Evolutionary conservation across 306 rosid genomes (phyloP).

Genomic region (Rubus idaeus): DNA sequence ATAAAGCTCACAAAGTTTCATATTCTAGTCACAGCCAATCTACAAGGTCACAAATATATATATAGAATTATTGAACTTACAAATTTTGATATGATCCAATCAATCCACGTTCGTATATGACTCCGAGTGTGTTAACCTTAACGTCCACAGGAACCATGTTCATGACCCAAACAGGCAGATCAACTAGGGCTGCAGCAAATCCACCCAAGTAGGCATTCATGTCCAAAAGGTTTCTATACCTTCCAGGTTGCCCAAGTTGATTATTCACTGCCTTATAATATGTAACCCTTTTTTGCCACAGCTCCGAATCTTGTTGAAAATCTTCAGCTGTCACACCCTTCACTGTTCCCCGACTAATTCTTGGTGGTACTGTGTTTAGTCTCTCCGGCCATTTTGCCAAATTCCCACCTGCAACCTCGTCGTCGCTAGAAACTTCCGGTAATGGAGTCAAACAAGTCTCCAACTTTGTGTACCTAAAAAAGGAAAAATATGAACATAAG

Average conservation of each 20-base stretch:
- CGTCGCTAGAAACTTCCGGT: constrained; percentile 54
- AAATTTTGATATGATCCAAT: constrained; percentile 84
- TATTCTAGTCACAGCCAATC: background rate
- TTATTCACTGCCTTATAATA: constrained; percentile 52
- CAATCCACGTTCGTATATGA: constrained; percentile 66
- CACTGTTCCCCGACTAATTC: constrained; percentile 57
- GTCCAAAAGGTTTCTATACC: constrained; percentile 75
- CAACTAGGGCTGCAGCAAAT: constrained; percentile 62
- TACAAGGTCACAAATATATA: background rate
- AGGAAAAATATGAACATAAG: background rate
- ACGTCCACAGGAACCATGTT: constrained; percentile 73
- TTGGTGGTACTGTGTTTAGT: constrained; percentile 58
- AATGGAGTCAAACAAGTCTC: constrained; percentile 66
- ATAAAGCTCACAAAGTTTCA: background rate
- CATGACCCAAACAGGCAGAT: constrained; percentile 87
- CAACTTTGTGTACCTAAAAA: constrained; percentile 69
- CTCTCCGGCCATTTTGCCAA: constrained; percentile 72
- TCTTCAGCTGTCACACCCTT: constrained; percentile 44
- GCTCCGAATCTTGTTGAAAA: constrained; percentile 44
- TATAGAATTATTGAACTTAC: constrained; percentile 26
- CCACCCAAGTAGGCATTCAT: constrained; percentile 89
- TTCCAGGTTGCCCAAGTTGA: constrained; percentile 53
- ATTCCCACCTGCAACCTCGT: constrained; percentile 65
- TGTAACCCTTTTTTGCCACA: constrained; percentile 66
- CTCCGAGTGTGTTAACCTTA: constrained; percentile 65